Conservation (phyloP, 768 basidiomycete species). For the Hygrophorus pudorinus region DNA sequence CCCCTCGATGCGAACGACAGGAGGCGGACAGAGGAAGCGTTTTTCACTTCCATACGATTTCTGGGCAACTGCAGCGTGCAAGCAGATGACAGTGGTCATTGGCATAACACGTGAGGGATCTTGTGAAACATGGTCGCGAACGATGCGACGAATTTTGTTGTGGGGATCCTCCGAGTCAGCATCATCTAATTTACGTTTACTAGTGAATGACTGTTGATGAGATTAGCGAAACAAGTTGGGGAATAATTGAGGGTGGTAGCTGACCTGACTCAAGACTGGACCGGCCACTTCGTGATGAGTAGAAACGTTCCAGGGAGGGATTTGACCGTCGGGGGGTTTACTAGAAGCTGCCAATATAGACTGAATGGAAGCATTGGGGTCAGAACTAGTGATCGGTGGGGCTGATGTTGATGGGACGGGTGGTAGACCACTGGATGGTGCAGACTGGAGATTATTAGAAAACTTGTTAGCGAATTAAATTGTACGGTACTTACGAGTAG, state of each 20-base stretch:
- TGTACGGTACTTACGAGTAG: too few species aligned
- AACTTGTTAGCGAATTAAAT: constrained; percentile 6
- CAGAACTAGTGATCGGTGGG: constrained; percentile 19
- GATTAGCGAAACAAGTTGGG: constrained; percentile 4
- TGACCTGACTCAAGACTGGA: constrained; percentile 30
- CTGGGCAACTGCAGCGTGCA: constrained; percentile 90
- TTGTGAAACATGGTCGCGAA: constrained; percentile 72
- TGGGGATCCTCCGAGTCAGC: constrained; percentile 56
- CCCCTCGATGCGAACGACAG: constrained; percentile 86
- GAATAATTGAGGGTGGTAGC: neutral
- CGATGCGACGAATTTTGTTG: constrained; percentile 74
- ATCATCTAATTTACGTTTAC: constrained; percentile 71
- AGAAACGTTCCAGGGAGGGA: constrained; percentile 29
- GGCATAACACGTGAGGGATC: constrained; percentile 68
- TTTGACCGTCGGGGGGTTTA: constrained; percentile 32
- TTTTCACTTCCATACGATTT: constrained; percentile 96
- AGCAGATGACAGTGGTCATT: constrained; percentile 85
- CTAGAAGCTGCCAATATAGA: constrained; percentile 44
- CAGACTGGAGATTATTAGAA: constrained; percentile 18
- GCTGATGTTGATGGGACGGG: constrained; percentile 19
- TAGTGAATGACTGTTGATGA: constrained; percentile 28
- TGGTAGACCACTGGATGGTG: neutral
- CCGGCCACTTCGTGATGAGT: constrained; percentile 21
- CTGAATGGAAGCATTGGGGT: constrained; percentile 37
- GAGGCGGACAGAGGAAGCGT: constrained; percentile 88